phyloP scores from a whole-genome alignment of 2,329 filamentous ascomycete species.

The Thelonectria discophora region DNA sequence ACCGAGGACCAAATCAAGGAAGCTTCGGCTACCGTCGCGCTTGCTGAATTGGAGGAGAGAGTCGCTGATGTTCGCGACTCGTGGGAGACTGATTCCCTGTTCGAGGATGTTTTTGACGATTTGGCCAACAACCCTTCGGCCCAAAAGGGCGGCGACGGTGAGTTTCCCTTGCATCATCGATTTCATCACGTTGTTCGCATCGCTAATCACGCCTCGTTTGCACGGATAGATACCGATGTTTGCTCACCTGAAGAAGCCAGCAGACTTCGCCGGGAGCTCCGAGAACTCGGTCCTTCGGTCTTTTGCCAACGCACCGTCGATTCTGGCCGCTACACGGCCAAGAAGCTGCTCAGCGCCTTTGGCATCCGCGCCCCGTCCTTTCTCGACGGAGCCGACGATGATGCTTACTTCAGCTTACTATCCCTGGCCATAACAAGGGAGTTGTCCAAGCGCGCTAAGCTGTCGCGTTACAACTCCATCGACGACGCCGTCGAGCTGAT shows the following conservation, averaged over 20 bases:
- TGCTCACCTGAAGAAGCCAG: constrained; percentile 76
- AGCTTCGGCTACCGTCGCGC: constrained; percentile 48
- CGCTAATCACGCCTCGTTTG: constrained; percentile 11
- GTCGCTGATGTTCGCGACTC: constrained; percentile 62
- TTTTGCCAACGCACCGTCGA: constrained; percentile 80
- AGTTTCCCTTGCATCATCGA: constrained; percentile 38
- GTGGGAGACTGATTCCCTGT: constrained; percentile 72
- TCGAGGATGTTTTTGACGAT: constrained; percentile 69
- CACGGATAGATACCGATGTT: constrained; percentile 58
- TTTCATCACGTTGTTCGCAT: not conserved
- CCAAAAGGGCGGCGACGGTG: constrained; percentile 55
- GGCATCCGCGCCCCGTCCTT: constrained; percentile 77
- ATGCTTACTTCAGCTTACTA: constrained; percentile 78
- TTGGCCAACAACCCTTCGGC: constrained; percentile 60
- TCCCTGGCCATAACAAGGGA: constrained; percentile 82
- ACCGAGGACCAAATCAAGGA: constrained; percentile 49
- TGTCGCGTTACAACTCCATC: constrained; percentile 82
- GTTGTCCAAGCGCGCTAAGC: constrained; percentile 81
- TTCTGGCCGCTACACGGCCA: constrained; percentile 74
- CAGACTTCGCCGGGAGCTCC: constrained; percentile 74
- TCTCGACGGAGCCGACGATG: constrained; percentile 73
- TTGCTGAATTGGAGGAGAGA: constrained; percentile 60
- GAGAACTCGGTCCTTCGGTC: constrained; percentile 77
- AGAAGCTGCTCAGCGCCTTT: constrained; percentile 88
- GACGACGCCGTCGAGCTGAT: constrained; percentile 87